Evolutionary conservation across 2,329 filamentous ascomycete species (phyloP).

Genomic region (Penicillium griseofulvum): DNA sequence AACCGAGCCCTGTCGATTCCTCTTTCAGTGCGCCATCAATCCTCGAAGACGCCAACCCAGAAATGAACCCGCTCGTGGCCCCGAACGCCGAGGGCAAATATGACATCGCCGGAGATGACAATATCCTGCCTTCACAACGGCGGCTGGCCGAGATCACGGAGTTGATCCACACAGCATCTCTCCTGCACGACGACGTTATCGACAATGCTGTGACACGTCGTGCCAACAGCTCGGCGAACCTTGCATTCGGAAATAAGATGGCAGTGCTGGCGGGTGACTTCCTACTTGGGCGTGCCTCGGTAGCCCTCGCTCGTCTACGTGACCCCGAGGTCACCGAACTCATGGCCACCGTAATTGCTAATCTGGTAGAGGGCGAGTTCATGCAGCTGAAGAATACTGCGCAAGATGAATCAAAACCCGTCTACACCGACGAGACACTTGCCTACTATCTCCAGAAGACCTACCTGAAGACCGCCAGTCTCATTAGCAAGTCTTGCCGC

Average conservation of each 20-base stretch:
- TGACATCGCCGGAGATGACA: constrained; percentile 47
- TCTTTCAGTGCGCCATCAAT: constrained; percentile 60
- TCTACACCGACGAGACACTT: constrained; percentile 84
- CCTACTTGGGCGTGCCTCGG: constrained; percentile 84
- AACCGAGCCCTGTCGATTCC: constrained; percentile 51
- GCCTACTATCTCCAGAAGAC: constrained; percentile 97
- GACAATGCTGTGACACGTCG: constrained; percentile 85
- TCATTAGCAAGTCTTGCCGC: constrained; percentile 95
- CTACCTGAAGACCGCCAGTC: constrained; percentile 90
- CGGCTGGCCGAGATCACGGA: constrained; percentile 95
- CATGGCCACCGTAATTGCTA: constrained; percentile 92
- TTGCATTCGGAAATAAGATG: constrained; percentile 99
- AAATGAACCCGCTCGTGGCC: constrained; percentile 55
- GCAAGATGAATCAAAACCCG: constrained; percentile 76
- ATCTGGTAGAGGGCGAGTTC: constrained; percentile 96
- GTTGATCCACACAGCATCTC: constrained; percentile 92
- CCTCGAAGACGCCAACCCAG: constrained; percentile 80
- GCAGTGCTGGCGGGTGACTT: constrained; percentile 97
- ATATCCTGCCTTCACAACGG: constrained; percentile 86
- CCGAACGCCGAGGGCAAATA: constrained; percentile 38
- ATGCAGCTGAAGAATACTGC: constrained; percentile 99
- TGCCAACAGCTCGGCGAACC: constrained; percentile 81
- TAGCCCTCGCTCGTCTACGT: constrained; percentile 82
- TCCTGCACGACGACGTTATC: constrained; percentile 97
- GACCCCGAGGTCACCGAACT: constrained; percentile 95